Evolutionary conservation across 345 rosid species (phyloP), one percentile per base, ranked within the genome.

Genomic region (Syzygium oleosum): DNA sequence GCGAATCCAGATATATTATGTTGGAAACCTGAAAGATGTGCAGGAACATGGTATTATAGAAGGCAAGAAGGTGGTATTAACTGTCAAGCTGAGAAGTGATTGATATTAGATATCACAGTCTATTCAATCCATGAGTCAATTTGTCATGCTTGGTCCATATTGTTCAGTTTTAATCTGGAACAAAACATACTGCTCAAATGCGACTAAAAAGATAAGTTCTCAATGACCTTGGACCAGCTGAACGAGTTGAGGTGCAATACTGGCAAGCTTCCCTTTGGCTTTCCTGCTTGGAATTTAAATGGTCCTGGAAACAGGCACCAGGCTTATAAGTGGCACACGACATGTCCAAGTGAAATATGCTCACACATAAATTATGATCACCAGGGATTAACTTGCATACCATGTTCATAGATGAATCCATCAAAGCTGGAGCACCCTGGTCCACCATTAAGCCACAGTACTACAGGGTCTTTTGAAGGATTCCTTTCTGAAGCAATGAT

Each of bases 1-100:
- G 95, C 5, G 95, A 92, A 52, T 94, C 96, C 91, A 94, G 87
- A 85, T 93, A 94, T 31, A 94, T 91, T 9, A 93, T 89, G 89
- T 84, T 94, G 29, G 96, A 93, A 52, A 93, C 95, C 96, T 94
- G 88, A 12, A 56, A 79, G 51, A 78, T 16, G n/a, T 19, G 52
- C 86, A 51, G 6, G 79, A 87, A 84, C 23, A 14, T 12, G 79
- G 31, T 85, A 43, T 49, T 2, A 23, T 63, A n/a, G 31, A 55
- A 29, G 11, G 25, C 51, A 56, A 43, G 49, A 63, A 58, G 17
- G 53, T 51, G 21, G 59, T 10, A n/a, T 5, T 29, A 5, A 58
- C 29, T 8, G 68, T 59, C 31, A 5, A 27, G 68, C 68, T 15
- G 6, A 27, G 43, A 65, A 31, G 78, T 16, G 43, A 65, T 65